Percentiles rank a stretch among this genome's conserved stretches.
phyloP scores from a whole-genome alignment of 768 basidiomycete species.

The Suillus sp. region DNA sequence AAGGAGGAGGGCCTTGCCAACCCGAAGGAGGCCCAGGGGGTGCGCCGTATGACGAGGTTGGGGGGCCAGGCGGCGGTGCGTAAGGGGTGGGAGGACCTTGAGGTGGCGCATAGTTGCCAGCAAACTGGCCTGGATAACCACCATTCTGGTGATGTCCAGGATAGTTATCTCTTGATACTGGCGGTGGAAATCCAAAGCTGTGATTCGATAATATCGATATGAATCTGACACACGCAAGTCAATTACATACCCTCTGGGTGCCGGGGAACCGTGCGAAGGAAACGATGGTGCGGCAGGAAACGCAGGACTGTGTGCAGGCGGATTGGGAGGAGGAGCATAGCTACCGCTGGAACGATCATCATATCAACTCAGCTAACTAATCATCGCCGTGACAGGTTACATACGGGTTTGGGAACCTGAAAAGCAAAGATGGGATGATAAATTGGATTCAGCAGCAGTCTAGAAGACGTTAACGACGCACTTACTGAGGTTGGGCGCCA shows the following conservation, averaged over 20 bases:
- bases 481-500: constrained; percentile 19
- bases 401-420: constrained; percentile 21
- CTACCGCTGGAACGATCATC: constrained; percentile 2
- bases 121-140: constrained; percentile 34
- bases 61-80: constrained; percentile 16
- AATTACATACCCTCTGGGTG: constrained; percentile 17
- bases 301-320: constrained; percentile 7
- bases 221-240: not conserved
- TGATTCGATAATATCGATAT: not conserved
- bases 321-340: constrained; percentile 7
- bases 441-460: not conserved
- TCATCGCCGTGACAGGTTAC: constrained; percentile 7
- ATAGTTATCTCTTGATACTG: constrained; percentile 36
- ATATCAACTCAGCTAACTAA: not conserved
- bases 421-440: not conserved
- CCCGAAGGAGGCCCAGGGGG: constrained; percentile 20
- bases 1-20: constrained; percentile 25
- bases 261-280: constrained; percentile 11
- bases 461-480: not conserved
- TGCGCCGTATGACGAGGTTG: constrained; percentile 23
- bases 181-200: constrained; percentile 24
- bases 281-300: constrained; percentile 7
- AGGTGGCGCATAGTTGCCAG: constrained; percentile 17
- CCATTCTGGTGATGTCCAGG: constrained; percentile 41
- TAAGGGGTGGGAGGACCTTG: constrained; percentile 12